Conservation (phyloP, 2,329 filamentous ascomycete genomes). For the Emericellopsis cladophorae region DNA sequence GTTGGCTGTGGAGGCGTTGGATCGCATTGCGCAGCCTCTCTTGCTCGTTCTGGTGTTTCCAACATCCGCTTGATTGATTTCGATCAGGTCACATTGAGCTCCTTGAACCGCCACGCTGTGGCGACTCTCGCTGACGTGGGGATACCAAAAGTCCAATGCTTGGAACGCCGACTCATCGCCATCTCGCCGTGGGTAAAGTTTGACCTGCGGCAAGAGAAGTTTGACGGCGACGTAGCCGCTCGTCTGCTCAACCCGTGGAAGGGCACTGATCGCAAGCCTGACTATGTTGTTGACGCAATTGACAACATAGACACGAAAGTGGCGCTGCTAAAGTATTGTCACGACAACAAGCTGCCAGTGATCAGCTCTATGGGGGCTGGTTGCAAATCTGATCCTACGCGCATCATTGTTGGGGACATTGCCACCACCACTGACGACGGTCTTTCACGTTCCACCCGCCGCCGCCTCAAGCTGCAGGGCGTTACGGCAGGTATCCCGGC, state of each 20-base stretch:
- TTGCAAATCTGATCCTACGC: constrained; percentile 77
- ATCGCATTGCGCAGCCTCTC: constrained; percentile 76
- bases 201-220: constrained; percentile 76
- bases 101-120: constrained; percentile 88
- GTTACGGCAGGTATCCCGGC: constrained; percentile 79
- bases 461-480: constrained; percentile 64
- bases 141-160: constrained; percentile 78
- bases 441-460: constrained; percentile 71
- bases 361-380: constrained; percentile 95
- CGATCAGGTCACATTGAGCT: constrained; percentile 91
- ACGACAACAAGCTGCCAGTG: constrained; percentile 63
- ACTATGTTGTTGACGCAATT: constrained; percentile 93
- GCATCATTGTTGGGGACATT: constrained; percentile 85
- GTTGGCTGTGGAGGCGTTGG: constrained; percentile 93
- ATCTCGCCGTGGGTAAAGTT: constrained; percentile 88
- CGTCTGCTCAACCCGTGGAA: constrained; percentile 54
- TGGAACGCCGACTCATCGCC: constrained; percentile 68
- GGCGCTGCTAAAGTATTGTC: constrained; percentile 75
- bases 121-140: constrained; percentile 91
- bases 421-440: constrained; percentile 78
- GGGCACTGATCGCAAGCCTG: constrained; percentile 44
- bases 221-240: constrained; percentile 54
- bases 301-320: constrained; percentile 99
- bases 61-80: constrained; percentile 86
- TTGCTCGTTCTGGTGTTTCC: constrained; percentile 82